A percentile compares a stretch with the other conserved stretches of the same genome.
Conservation (phyloP, 2,329 filamentous ascomycete species). For the Xylariaceae sp. region DNA sequence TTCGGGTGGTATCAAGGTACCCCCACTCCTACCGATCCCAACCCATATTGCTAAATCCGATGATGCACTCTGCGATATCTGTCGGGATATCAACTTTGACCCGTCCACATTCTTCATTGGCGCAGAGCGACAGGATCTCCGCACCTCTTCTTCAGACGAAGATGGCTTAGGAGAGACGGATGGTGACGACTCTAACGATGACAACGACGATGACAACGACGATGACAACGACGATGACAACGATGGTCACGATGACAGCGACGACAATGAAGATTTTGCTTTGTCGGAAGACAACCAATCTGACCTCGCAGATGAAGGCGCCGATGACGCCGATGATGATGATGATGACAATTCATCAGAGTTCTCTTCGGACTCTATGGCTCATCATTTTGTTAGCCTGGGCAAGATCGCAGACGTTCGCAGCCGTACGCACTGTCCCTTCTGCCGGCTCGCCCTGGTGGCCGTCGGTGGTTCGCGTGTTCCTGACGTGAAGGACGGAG, state of each 20-base stretch:
- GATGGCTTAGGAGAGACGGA: neutral
- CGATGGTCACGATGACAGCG: no score
- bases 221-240: no score
- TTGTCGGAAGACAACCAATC: slow-evolving; percentile 1
- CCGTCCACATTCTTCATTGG: slow-evolving; percentile 4
- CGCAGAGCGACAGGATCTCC: neutral
- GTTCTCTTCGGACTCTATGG: slow-evolving; percentile 5
- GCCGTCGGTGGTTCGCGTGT: slow-evolving; percentile 9
- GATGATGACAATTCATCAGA: neutral
- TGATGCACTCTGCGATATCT: slow-evolving; percentile 15
- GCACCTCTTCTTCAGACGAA: neutral
- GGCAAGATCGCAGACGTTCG: slow-evolving; percentile 13
- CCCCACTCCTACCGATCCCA: slow-evolving; percentile 10
- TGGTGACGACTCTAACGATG: neutral
- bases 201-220: neutral
- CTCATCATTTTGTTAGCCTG: slow-evolving; percentile 1
- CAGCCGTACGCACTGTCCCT: slow-evolving; percentile 9
- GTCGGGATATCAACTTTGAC: slow-evolving; percentile 4
- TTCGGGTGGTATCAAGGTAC: slow-evolving; percentile 2
- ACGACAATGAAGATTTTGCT: no score
- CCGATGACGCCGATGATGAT: neutral
- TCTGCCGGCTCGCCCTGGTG: slow-evolving; percentile 12
- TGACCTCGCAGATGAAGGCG: neutral
- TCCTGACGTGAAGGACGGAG: slow-evolving; percentile 4
- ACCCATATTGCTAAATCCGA: neutral